Evolutionary conservation across 2,329 filamentous ascomycete species (phyloP).

Genomic region (Xylariaceae sp.): DNA sequence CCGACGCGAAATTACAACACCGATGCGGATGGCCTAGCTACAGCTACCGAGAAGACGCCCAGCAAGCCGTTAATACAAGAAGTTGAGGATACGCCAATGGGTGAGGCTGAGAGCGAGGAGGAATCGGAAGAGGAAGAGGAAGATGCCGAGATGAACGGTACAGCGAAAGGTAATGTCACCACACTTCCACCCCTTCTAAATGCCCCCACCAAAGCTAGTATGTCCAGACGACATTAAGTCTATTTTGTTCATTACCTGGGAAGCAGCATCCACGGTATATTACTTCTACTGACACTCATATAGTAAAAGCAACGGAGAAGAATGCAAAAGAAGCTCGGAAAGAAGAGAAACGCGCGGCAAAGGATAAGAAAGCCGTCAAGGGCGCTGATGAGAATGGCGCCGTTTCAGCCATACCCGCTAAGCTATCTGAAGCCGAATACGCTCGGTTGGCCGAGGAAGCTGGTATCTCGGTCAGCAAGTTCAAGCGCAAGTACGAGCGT

Average conservation of each 20-base stretch:
- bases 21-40: slow-evolving; percentile 82
- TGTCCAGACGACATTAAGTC: slow-evolving; percentile 32
- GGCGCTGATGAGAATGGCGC: slow-evolving; percentile 36
- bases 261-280: slow-evolving; percentile 23
- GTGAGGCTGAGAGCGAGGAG: slow-evolving; percentile 50
- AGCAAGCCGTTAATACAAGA: slow-evolving; percentile 45
- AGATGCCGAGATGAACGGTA: slow-evolving; percentile 41
- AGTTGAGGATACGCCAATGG: slow-evolving; percentile 45
- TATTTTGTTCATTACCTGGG: slow-evolving; percentile 13
- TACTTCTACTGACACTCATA: slow-evolving; percentile 31
- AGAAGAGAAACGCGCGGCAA: slow-evolving; percentile 47
- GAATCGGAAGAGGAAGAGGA: slow-evolving; percentile 43
- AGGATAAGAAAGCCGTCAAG: slow-evolving; percentile 36
- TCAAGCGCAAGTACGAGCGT: slow-evolving; percentile 76
- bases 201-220: slow-evolving; percentile 17
- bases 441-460: slow-evolving; percentile 65
- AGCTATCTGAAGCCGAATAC: slow-evolving; percentile 59
- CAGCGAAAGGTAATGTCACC: slow-evolving; percentile 34
- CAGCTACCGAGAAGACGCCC: slow-evolving; percentile 40
- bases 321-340: slow-evolving; percentile 33
- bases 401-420: slow-evolving; percentile 39
- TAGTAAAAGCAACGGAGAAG: slow-evolving; percentile 43
- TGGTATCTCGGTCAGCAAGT: slow-evolving; percentile 73
- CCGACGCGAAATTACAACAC: slow-evolving; percentile 93
- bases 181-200: neutral